phyloP scores from a whole-genome alignment of 139 green algal genomes.

The Chlorella vulgaris region DNA sequence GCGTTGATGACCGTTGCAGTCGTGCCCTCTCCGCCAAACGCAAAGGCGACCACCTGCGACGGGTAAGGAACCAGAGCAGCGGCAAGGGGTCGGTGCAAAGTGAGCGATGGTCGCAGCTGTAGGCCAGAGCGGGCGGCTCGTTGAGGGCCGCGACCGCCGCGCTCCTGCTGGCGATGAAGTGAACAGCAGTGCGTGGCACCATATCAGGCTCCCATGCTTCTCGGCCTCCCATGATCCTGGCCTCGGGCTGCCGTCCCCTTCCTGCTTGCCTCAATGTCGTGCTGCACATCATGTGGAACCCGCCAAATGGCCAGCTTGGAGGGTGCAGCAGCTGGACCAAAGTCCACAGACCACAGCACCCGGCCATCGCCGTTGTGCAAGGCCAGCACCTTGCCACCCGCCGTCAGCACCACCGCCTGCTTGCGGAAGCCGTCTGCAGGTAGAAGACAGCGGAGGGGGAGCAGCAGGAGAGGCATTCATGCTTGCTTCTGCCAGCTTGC shows the following conservation, averaged over 20 bases:
- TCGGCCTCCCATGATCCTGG: too few species aligned
- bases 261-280: slow-evolving; percentile 40
- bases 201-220: too few species aligned
- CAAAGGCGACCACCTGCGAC: slow-evolving; percentile 54
- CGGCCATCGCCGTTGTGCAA: slow-evolving; percentile 92
- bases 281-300: slow-evolving; percentile 66
- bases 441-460: background rate
- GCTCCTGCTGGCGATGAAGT: too few species aligned
- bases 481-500: background rate
- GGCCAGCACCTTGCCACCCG: slow-evolving; percentile 70
- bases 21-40: background rate
- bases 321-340: background rate
- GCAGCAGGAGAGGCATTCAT: background rate
- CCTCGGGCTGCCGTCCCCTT: too few species aligned
- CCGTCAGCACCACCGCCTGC: slow-evolving; percentile 34
- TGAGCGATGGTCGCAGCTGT: too few species aligned
- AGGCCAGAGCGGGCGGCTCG: too few species aligned
- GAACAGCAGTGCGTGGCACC: too few species aligned
- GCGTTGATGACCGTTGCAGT: slow-evolving; percentile 56
- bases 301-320: slow-evolving; percentile 55
- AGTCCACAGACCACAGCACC: slow-evolving; percentile 72
- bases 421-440: slow-evolving; percentile 45
- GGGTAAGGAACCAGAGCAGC: background rate
- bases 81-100: too few species aligned
- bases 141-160: too few species aligned